These are phyloP conservation scores for Sarocladium oryzae DNA, from an alignment of 2,329 filamentous ascomycete species.

Conservation along the genomic window DNA sequence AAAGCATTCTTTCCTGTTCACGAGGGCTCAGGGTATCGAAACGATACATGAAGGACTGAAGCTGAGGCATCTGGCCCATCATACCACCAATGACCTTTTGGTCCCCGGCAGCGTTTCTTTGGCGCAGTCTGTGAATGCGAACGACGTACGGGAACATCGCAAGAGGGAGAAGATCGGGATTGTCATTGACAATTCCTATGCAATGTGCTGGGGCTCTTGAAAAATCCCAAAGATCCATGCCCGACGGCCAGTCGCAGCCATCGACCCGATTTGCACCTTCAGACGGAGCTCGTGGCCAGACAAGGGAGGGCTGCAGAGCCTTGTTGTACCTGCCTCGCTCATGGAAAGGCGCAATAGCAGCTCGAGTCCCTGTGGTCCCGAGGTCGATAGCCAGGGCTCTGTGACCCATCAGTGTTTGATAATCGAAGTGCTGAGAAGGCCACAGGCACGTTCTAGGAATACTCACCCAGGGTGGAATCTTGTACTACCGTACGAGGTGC, in stretches of 20 bases:
- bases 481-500: too few relatives aligned
- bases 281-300: background rate
- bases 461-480: too few relatives aligned
- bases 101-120: background rate
- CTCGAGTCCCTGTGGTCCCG: too few relatives aligned
- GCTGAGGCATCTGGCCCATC: background rate
- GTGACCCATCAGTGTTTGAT: too few relatives aligned
- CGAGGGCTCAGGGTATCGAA: background rate
- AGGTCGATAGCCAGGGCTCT: too few relatives aligned
- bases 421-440: too few relatives aligned
- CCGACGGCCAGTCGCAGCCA: background rate
- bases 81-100: background rate
- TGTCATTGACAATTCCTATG: background rate
- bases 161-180: background rate
- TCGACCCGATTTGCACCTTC: background rate
- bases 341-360: too few relatives aligned
- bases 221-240: background rate
- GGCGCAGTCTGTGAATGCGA: background rate
- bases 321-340: too few relatives aligned
- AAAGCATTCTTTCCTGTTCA: background rate
- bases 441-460: too few relatives aligned
- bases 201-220: background rate
- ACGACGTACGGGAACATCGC: background rate
- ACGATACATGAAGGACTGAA: background rate
- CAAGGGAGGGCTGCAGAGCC: background rate